Conservation (phyloP, 257 asterid species). For the Ballota nigra region DNA sequence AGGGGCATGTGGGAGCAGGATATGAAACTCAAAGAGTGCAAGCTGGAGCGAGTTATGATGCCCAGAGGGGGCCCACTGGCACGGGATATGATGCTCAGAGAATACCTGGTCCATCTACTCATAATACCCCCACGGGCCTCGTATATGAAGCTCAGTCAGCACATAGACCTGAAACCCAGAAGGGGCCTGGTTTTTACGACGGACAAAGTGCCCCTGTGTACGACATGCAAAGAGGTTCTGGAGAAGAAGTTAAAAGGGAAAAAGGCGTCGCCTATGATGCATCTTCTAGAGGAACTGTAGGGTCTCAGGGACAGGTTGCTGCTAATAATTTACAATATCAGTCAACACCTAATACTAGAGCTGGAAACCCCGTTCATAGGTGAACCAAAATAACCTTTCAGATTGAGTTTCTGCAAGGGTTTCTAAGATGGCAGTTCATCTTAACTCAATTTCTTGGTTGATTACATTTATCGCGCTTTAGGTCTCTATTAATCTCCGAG, state of each 20-base stretch:
- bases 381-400: conserved; percentile 24
- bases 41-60: conserved; percentile 35
- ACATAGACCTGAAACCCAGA: conserved; percentile 23
- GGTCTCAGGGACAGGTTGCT: conserved; percentile 57
- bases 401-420: neutral
- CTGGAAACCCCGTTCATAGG: conserved; percentile 44
- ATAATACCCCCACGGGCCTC: conserved; percentile 23
- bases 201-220: conserved; percentile 44
- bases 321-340: conserved; percentile 34
- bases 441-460: neutral
- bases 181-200: conserved; percentile 40
- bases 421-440: neutral
- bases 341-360: conserved; percentile 40
- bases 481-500: neutral
- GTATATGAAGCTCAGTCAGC: conserved; percentile 32
- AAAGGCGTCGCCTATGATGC: conserved; percentile 38
- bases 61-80: conserved; percentile 36
- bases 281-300: conserved; percentile 41
- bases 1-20: conserved; percentile 38
- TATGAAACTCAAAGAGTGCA: conserved; percentile 44
- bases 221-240: conserved; percentile 51
- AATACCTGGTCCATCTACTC: conserved; percentile 30
- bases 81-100: conserved; percentile 41
- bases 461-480: neutral
- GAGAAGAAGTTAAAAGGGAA: conserved; percentile 46